These are phyloP conservation scores for Crataegus laevigata DNA, from an alignment of 306 rosid species.

Conservation along the genomic window DNA sequence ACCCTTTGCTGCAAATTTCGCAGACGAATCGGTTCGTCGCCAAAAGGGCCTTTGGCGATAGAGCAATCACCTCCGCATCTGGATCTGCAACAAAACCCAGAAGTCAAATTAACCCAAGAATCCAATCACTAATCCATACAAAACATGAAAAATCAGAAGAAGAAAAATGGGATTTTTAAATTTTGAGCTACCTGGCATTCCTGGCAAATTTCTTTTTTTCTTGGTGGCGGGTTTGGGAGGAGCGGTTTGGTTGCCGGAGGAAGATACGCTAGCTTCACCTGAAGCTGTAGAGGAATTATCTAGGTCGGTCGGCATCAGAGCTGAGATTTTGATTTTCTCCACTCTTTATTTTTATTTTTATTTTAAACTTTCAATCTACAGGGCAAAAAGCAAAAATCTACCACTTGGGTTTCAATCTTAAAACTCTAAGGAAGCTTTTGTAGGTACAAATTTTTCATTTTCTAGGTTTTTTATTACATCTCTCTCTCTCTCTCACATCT, in stretches of 20 bases:
- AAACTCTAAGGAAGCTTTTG: constrained; percentile 29
- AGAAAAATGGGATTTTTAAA: neutral
- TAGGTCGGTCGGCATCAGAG: constrained; percentile 56
- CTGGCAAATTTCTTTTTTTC: constrained; percentile 81
- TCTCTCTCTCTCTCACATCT: constrained; percentile 37
- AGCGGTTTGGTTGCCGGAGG: constrained; percentile 51
- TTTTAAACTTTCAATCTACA: constrained; percentile 13
- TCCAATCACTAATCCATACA: neutral
- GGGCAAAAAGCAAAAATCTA: constrained; percentile 21
- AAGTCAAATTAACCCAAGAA: neutral
- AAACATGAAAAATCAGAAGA: neutral
- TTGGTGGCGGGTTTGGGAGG: constrained; percentile 48
- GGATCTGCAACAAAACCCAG: constrained; percentile 49
- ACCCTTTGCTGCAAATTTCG: constrained; percentile 90
- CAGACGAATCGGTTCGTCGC: constrained; percentile 88
- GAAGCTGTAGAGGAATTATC: constrained; percentile 75
- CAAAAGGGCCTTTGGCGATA: constrained; percentile 76
- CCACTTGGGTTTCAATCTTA: constrained; percentile 26
- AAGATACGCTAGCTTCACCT: constrained; percentile 77
- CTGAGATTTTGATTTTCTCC: neutral
- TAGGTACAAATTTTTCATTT: constrained; percentile 20
- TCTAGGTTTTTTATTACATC: constrained; percentile 33
- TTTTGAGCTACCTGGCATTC: constrained; percentile 76
- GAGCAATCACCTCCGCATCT: constrained; percentile 86
- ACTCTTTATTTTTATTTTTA: neutral